These are phyloP conservation scores for Arthrobotrys musiformis DNA, from an alignment of 2,329 filamentous ascomycete genomes.

Conservation along the genomic window DNA sequence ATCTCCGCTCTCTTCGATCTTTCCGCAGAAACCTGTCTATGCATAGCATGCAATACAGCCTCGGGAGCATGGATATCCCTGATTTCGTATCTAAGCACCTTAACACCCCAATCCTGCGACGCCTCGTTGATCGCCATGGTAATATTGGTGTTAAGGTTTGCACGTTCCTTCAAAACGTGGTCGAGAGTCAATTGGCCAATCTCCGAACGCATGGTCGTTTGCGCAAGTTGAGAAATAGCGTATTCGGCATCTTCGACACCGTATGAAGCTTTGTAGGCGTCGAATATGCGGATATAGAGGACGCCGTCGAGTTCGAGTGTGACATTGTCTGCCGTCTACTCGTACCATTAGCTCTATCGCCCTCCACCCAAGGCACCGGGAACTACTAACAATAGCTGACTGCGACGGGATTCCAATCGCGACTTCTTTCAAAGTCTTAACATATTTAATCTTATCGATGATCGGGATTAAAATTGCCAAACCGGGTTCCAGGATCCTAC, in stretches of 20 bases:
- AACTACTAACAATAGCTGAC: conserved; percentile 75
- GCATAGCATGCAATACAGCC: conserved; percentile 96
- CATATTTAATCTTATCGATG: conserved; percentile 95
- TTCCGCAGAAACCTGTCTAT: conserved; percentile 96
- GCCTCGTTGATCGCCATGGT: conserved; percentile 99
- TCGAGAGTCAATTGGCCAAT: conserved; percentile 96
- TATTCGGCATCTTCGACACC: conserved; percentile 99
- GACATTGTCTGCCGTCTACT: conserved; percentile 90
- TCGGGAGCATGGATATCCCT: conserved; percentile 96
- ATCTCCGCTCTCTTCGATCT: conserved; percentile 98
- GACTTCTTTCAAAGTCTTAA: conserved; percentile 95
- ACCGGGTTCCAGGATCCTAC: conserved; percentile 82
- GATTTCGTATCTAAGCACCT: conserved; percentile 96
- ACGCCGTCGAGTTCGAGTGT: conserved; percentile 96
- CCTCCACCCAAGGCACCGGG: neutral
- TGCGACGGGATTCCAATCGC: conserved; percentile 98
- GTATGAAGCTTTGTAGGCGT: conserved; percentile 98
- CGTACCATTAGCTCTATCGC: neutral
- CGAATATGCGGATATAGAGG: conserved; percentile 93
- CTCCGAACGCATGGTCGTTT: conserved; percentile 98
- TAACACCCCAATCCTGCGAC: conserved; percentile 94
- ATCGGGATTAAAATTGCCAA: conserved; percentile 89
- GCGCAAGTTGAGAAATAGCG: conserved; percentile 95
- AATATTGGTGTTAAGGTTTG: conserved; percentile 95
- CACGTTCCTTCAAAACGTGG: conserved; percentile 96